phyloP scores from a whole-genome alignment of 306 rosid species.

The Lathyrus oleraceus region DNA sequence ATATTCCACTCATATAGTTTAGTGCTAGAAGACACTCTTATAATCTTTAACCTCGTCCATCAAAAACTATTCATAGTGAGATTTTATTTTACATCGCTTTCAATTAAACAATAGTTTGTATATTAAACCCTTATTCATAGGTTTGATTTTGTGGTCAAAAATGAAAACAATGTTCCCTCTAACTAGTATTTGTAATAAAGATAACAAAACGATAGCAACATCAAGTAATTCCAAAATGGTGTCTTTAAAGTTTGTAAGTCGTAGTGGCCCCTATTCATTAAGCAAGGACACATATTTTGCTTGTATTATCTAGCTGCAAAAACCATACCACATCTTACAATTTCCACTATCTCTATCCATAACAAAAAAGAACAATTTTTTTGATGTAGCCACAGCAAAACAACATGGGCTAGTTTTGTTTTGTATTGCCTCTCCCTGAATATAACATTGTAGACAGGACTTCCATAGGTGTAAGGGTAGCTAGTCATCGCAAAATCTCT shows the following conservation, averaged over 20 bases:
- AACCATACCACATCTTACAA: slow-evolving; percentile 1
- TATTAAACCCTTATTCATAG: neutral
- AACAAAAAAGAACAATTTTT: slow-evolving; percentile 20
- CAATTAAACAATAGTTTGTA: neutral
- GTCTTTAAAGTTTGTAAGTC: slow-evolving; percentile 4
- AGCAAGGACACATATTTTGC: slow-evolving; percentile 30
- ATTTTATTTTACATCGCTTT: slow-evolving; percentile 9
- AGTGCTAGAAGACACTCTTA: neutral
- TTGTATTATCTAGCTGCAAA: slow-evolving; percentile 31
- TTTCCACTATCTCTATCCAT: slow-evolving; percentile 13
- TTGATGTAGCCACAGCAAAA: slow-evolving; percentile 30
- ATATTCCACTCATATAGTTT: neutral
- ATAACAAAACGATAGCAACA: neutral
- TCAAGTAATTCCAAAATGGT: slow-evolving; percentile 15
- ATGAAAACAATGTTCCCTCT: slow-evolving; percentile 7
- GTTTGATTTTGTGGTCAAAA: neutral
- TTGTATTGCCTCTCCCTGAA: slow-evolving; percentile 10
- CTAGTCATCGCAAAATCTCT: neutral
- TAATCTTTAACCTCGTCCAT: slow-evolving; percentile 4
- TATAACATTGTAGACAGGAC: neutral
- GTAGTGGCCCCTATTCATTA: slow-evolving; percentile 6
- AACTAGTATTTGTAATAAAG: neutral
- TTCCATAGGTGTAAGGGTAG: neutral
- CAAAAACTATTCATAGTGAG: neutral
- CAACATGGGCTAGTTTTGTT: slow-evolving; percentile 33